Evolutionary conservation across 2,329 filamentous ascomycete genomes (phyloP).

Genomic region (Botrytis medusae): DNA sequence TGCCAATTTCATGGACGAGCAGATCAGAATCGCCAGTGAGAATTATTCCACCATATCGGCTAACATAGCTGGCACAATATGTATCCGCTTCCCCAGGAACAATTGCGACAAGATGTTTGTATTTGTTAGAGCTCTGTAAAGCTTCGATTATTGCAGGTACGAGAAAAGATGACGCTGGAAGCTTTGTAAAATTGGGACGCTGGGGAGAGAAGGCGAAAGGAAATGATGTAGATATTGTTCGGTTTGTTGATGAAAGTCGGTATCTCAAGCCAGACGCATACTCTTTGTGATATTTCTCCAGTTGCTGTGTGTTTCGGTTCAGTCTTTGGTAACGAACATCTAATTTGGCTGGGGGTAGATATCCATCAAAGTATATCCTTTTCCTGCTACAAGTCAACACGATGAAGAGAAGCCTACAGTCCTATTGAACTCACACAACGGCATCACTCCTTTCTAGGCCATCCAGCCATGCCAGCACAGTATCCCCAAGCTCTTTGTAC

Average conservation of each 20-base stretch:
- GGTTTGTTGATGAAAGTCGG: conserved; percentile 18
- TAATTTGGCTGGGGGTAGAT: conserved; percentile 57
- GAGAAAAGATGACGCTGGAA: conserved; percentile 62
- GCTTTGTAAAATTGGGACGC: conserved; percentile 33
- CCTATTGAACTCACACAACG: conserved; percentile 52
- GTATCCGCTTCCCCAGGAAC: conserved; percentile 84
- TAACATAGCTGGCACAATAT: conserved; percentile 69
- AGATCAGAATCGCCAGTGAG: conserved; percentile 89
- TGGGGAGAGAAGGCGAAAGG: conserved; percentile 31
- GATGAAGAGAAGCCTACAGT: not conserved
- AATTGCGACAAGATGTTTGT: conserved; percentile 50
- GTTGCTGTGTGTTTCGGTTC: conserved; percentile 30
- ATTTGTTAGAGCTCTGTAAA: conserved; percentile 50
- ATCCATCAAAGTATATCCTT: conserved; percentile 83
- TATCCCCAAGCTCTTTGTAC: conserved; percentile 61
- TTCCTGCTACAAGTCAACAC: conserved; percentile 46
- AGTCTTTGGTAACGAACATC: conserved; percentile 34
- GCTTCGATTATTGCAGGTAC: conserved; percentile 76
- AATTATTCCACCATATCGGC: conserved; percentile 54
- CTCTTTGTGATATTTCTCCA: conserved; percentile 32
- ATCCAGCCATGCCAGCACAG: conserved; percentile 62
- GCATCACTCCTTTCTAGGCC: conserved; percentile 55
- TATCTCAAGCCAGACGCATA: conserved; percentile 26
- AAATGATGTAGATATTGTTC: conserved; percentile 12
- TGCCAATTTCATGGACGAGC: conserved; percentile 68